Conservation (phyloP, 768 basidiomycete species). For the Leucosporidium scottii region DNA sequence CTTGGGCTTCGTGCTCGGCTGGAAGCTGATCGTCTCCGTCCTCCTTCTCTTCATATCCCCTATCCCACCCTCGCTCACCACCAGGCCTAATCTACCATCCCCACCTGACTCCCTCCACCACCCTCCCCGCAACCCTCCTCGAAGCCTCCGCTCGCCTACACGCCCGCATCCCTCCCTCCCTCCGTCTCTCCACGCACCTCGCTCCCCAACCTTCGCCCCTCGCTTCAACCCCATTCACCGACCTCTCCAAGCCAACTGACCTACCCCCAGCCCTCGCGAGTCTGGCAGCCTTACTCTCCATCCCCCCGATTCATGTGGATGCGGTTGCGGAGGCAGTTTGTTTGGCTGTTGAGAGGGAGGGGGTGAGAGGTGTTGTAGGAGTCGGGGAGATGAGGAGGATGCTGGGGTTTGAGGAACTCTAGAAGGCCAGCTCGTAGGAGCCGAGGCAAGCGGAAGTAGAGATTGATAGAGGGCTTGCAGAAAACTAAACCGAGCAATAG, state of each 20-base stretch:
- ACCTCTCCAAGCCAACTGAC: slow-evolving; percentile 33
- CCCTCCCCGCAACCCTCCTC: slow-evolving; percentile 72
- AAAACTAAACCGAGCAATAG: too few species aligned
- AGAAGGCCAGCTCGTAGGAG: too few species aligned
- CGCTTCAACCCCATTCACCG: too few species aligned
- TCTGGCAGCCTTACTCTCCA: slow-evolving; percentile 69
- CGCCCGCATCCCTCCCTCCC: slow-evolving; percentile 49
- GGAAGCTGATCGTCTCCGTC: not conserved
- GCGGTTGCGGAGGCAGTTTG: slow-evolving; percentile 82
- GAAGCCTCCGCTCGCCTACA: slow-evolving; percentile 52
- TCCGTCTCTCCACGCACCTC: slow-evolving; percentile 52
- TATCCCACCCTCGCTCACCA: slow-evolving; percentile 6
- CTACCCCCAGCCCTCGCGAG: slow-evolving; percentile 54
- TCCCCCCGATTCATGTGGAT: slow-evolving; percentile 90
- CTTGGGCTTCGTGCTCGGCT: too few species aligned
- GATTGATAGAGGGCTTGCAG: too few species aligned
- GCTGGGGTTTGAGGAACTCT: slow-evolving; percentile 49
- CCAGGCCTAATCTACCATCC: slow-evolving; percentile 93
- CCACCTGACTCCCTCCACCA: slow-evolving; percentile 79
- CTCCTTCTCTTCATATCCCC: not conserved
- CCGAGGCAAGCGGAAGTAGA: too few species aligned
- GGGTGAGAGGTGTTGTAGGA: slow-evolving; percentile 59
- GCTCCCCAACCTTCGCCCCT: slow-evolving; percentile 27
- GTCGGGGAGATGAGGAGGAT: slow-evolving; percentile 67
- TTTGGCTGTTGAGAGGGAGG: slow-evolving; percentile 51